Evolutionary conservation across 305 asterid genomes (phyloP), one percentile per base, ranked within the genome.

Genomic region (Withania somnifera): DNA sequence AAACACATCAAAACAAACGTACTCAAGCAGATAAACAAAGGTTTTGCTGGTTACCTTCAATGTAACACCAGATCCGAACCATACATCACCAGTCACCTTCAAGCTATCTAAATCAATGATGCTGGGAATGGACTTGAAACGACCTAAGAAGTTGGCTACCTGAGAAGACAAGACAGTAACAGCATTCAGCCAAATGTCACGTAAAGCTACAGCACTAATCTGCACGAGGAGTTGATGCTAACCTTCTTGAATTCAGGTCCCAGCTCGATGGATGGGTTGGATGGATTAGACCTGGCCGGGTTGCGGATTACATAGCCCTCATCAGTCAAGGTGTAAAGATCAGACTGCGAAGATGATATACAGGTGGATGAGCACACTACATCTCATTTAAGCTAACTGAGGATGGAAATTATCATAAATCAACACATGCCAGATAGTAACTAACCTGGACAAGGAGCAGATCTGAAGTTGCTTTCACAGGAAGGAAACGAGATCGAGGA

Each of bases 231-330:
- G 75, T 32, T 50, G 78, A 86, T 81, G 28, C 61, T 40, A 63
- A 95, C 99, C 98, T 95, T 95, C 91, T 95, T 95, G 83, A 94
- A 95, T 85, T 94, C 99, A 63, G 98, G 98, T 57, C 99, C 99
- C 93, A 95, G 85, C 73, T 95, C 99, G 82, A 95, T 93, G 50
- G 93, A 57, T 71, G 99, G 99, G 84, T 95, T 95, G 40, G 91
- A 87, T 76, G 98, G 97, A 82, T 93, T 92, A 47, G 91, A 66
- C 89, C 99, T 90, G 75, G 93, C 94, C 34, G 90, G 89, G 86
- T 95, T 95, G 71, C 98, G 94, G 82, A 87, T 85, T 79, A 95
- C 95, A 77, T 82, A 92, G 84, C 98, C 98, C 77, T 92, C 98
- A 80, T 92, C 97, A 40, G 91, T 82, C 88, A 91, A 88, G 63